These are phyloP conservation scores for Echium plantagineum DNA, from an alignment of 257 asterid genomes.

Conservation along the genomic window DNA sequence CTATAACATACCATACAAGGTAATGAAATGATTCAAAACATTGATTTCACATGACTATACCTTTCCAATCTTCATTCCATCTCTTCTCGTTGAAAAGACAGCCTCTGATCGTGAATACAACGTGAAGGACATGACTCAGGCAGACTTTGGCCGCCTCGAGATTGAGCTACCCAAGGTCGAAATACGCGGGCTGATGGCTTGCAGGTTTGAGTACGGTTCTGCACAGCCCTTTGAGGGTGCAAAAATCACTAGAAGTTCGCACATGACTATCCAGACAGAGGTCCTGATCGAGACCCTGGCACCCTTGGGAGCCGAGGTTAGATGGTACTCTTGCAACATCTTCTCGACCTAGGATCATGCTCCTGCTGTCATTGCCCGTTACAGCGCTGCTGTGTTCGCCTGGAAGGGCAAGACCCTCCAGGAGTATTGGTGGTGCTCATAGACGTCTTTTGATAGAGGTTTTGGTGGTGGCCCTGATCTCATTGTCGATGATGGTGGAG, in stretches of 20 bases:
- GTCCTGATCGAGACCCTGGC: background rate
- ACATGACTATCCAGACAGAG: background rate
- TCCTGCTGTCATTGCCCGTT: background rate
- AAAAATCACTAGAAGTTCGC: background rate
- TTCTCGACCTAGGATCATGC: background rate
- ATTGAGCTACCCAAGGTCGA: background rate
- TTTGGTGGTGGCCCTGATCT: background rate
- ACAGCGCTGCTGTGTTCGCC: background rate
- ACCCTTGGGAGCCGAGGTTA: background rate
- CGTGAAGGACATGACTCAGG: background rate
- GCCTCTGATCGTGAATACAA: background rate
- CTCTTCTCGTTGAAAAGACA: background rate
- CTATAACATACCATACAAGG: too few species aligned
- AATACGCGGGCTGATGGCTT: background rate
- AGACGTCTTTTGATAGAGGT: background rate
- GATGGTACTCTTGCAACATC: background rate
- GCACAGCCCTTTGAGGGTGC: background rate
- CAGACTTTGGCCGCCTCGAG: background rate
- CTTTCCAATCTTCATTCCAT: too few species aligned
- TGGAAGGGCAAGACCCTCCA: background rate
- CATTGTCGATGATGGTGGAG: background rate
- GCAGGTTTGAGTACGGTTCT: background rate
- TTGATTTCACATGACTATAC: too few species aligned
- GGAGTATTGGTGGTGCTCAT: background rate
- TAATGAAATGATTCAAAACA: too few species aligned